Conservation (phyloP, 257 asterid genomes). For the Plantago ovata region DNA sequence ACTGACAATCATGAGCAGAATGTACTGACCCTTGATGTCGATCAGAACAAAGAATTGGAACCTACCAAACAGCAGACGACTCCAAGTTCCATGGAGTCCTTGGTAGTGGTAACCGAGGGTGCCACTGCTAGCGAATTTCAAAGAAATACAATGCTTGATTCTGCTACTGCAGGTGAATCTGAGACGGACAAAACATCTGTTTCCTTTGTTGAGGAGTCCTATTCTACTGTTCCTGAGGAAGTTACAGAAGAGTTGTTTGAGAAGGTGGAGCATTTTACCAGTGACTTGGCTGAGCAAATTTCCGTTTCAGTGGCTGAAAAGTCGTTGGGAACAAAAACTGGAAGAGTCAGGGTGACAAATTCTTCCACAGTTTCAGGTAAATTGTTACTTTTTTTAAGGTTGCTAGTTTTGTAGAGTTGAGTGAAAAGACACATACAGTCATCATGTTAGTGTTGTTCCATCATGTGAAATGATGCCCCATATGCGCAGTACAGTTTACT, state of each 20-base stretch:
- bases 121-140: slow-evolving; percentile 27
- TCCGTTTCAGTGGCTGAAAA: slow-evolving; percentile 35
- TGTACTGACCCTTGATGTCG: slow-evolving; percentile 26
- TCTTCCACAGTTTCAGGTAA: slow-evolving; percentile 33
- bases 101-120: slow-evolving; percentile 21
- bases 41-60: slow-evolving; percentile 30
- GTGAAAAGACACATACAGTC: neutral
- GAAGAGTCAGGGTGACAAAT: slow-evolving; percentile 18
- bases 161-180: slow-evolving; percentile 27
- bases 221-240: slow-evolving; percentile 27
- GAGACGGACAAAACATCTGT: slow-evolving; percentile 25
- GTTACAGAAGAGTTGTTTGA: slow-evolving; percentile 23
- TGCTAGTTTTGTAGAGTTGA: slow-evolving; percentile 9
- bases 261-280: slow-evolving; percentile 24
- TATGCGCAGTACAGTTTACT: slow-evolving; percentile 12
- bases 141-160: slow-evolving; percentile 16
- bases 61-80: slow-evolving; percentile 21
- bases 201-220: slow-evolving; percentile 31
- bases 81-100: slow-evolving; percentile 17
- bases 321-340: slow-evolving; percentile 30
- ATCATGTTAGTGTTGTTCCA: slow-evolving; percentile 4
- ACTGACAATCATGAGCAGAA: slow-evolving; percentile 21
- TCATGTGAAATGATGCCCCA: slow-evolving; percentile 17
- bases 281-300: slow-evolving; percentile 27
- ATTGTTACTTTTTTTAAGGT: slow-evolving; percentile 16